phyloP scores from a whole-genome alignment of 805 yeast species.

The Vanderwaltozyma tropicalis region DNA sequence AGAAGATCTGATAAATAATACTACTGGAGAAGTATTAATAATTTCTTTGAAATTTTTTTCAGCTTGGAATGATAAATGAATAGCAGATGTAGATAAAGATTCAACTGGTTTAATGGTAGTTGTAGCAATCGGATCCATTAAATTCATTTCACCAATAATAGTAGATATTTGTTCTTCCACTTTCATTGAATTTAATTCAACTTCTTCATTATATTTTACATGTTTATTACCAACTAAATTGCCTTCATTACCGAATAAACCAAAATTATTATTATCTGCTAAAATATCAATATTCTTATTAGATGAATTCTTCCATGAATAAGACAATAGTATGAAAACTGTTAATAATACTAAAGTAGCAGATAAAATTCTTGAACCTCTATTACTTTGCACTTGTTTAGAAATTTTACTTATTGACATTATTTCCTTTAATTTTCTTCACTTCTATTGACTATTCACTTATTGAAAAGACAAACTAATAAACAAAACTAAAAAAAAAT shows the following conservation, averaged over 20 bases:
- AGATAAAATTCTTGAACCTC: constrained; percentile 5
- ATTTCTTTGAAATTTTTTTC: constrained; percentile 36
- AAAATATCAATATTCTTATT: neutral
- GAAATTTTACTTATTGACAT: neutral
- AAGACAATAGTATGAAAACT: constrained; percentile 3
- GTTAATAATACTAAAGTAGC: constrained; percentile 5
- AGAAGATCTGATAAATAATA: constrained; percentile 38
- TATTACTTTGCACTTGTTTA: constrained; percentile 1
- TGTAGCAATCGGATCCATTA: neutral
- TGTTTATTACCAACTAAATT: neutral
- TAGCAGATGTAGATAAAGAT: neutral
- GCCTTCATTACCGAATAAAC: neutral
- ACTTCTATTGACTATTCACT: too few relatives aligned
- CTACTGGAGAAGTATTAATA: constrained; percentile 54
- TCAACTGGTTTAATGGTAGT: neutral
- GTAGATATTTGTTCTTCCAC: constrained; percentile 13
- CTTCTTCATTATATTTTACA: constrained; percentile 2
- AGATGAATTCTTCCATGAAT: constrained; percentile 4
- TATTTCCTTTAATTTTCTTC: too few relatives aligned
- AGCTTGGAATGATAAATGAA: neutral
- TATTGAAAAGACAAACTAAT: too few relatives aligned
- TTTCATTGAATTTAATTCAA: constrained; percentile 5
- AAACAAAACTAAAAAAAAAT: too few relatives aligned
- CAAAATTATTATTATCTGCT: neutral
- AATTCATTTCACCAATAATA: constrained; percentile 8